Conservation (phyloP, 306 rosid species). For the Arachis stenosperma region DNA sequence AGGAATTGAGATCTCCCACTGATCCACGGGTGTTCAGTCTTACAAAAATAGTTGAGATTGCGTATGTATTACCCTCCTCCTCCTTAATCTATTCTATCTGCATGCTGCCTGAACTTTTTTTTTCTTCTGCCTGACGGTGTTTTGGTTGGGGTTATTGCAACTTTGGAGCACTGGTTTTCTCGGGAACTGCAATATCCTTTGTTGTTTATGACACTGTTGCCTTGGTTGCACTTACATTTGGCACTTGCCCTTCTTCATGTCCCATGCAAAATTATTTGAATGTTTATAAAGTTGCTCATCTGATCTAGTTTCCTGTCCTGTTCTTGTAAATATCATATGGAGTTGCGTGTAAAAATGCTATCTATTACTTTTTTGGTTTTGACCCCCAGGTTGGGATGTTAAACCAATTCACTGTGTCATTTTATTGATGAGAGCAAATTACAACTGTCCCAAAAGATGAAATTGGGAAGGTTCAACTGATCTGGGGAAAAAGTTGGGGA, state of each 20-base stretch:
- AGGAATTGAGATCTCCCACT: conserved; percentile 91
- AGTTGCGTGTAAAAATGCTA: conserved; percentile 19
- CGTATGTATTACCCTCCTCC: conserved; percentile 63
- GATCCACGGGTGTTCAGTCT: conserved; percentile 99
- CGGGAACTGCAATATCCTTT: conserved; percentile 9
- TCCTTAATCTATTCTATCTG: conserved; percentile 26
- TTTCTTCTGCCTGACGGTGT: not conserved
- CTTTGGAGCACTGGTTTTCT: conserved; percentile 17
- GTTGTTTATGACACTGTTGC: conserved; percentile 10
- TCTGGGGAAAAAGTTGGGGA: not conserved
- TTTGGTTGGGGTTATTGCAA: conserved; percentile 25
- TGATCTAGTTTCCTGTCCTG: conserved; percentile 19
- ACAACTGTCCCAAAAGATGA: not conserved
- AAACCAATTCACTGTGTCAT: not conserved
- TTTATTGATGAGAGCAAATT: conserved; percentile 26
- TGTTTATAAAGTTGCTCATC: conserved; percentile 19
- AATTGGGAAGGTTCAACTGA: conserved; percentile 27
- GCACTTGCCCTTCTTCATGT: conserved; percentile 1
- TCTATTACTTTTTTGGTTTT: not conserved
- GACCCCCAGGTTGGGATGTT: too few relatives aligned
- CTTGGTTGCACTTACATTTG: conserved; percentile 22
- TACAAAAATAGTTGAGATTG: conserved; percentile 98
- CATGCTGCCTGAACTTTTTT: conserved; percentile 16
- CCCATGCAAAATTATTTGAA: too few relatives aligned
- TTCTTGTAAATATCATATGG: conserved; percentile 7